Percentiles rank a stretch among this genome's conserved stretches.
Conservation (phyloP, 2,329 filamentous ascomycete genomes). For the Fusarium secorum region DNA sequence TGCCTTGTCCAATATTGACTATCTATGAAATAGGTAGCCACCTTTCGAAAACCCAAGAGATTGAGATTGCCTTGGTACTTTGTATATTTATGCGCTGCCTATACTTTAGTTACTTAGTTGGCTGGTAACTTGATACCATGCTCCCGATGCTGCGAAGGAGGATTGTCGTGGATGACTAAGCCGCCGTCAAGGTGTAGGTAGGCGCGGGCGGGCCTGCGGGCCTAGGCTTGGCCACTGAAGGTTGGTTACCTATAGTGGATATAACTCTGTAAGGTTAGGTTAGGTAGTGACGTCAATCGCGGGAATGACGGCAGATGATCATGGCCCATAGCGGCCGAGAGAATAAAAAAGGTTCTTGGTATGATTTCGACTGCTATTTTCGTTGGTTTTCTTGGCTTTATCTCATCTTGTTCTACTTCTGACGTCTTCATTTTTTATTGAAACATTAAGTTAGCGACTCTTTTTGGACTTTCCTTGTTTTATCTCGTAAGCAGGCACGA, state of each 20-base stretch:
- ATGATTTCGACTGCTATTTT: slow-evolving; percentile 8
- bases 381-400: slow-evolving; percentile 14
- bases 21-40: neutral
- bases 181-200: neutral
- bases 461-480: slow-evolving; percentile 9
- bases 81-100: neutral
- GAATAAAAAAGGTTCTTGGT: neutral
- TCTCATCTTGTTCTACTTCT: slow-evolving; percentile 14
- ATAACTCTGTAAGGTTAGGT: neutral
- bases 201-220: neutral
- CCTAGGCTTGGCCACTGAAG: slow-evolving; percentile 1
- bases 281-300: slow-evolving; percentile 32
- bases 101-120: neutral
- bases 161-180: neutral
- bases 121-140: neutral
- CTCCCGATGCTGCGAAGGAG: neutral
- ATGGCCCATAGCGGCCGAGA: slow-evolving; percentile 14
- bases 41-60: neutral
- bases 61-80: neutral
- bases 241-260: neutral
- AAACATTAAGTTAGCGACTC: neutral
- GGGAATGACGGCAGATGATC: slow-evolving; percentile 33
- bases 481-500: slow-evolving; percentile 1
- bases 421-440: slow-evolving; percentile 26
- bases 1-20: neutral